Evolutionary conservation across 2,329 filamentous ascomycete species (phyloP).

Genomic region (Penicillium brevicompactum): DNA sequence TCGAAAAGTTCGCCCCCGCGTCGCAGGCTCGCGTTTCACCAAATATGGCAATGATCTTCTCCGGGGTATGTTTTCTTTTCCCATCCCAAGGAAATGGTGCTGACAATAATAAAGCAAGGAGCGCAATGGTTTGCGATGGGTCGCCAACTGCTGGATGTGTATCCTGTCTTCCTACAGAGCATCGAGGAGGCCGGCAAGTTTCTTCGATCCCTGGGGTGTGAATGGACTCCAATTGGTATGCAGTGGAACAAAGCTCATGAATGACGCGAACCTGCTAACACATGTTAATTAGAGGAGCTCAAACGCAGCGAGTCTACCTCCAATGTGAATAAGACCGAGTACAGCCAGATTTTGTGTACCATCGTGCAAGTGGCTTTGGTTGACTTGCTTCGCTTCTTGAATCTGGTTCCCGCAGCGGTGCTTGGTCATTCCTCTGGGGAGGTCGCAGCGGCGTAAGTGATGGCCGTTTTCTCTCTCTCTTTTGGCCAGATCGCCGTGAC

Average conservation of each 20-base stretch:
- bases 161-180: constrained; percentile 14
- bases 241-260: background rate
- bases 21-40: background rate
- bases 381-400: constrained; percentile 16
- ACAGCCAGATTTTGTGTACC: constrained; percentile 28
- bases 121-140: constrained; percentile 35
- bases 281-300: background rate
- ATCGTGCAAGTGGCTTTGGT: constrained; percentile 28
- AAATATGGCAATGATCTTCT: background rate
- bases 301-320: constrained; percentile 2
- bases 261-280: background rate
- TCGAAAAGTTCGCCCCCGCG: background rate
- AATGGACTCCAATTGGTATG: constrained; percentile 13
- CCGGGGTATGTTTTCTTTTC: background rate
- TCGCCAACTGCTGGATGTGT: constrained; percentile 17
- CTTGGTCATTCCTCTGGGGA: constrained; percentile 30
- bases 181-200: constrained; percentile 10
- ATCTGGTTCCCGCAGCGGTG: constrained; percentile 15
- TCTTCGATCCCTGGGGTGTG: constrained; percentile 13
- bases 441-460: constrained; percentile 28
- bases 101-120: constrained; percentile 21
- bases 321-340: constrained; percentile 15
- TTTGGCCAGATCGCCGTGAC: background rate
- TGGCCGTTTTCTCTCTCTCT: background rate
- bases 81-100: background rate